Evolutionary conservation across 495 filamentous ascomycete genomes (phyloP).

Genomic region (Hypoxylon lenormandii): DNA sequence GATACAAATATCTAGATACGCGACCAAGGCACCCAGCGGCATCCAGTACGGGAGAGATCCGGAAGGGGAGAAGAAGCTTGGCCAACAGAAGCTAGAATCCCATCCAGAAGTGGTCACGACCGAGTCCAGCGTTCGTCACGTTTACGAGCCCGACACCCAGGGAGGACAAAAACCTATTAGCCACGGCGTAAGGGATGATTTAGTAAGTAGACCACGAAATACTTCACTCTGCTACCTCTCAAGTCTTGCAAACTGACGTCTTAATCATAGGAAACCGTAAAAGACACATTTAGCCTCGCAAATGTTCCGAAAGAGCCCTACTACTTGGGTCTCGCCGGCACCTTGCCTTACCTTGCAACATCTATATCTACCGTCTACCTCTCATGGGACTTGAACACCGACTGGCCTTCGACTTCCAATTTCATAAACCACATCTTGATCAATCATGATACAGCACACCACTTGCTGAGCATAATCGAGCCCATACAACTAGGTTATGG

Average conservation of each 20-base stretch:
- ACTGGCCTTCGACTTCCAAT: constrained; percentile 70
- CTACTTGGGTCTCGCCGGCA: constrained; percentile 85
- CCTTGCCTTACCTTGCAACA: constrained; percentile 89
- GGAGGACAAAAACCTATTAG: constrained; percentile 67
- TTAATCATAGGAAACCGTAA: constrained; percentile 75
- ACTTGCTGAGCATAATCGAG: constrained; percentile 82
- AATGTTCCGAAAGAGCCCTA: constrained; percentile 84
- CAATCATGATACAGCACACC: constrained; percentile 75
- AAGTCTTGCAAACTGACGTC: neutral
- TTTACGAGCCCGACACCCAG: constrained; percentile 59
- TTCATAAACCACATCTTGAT: constrained; percentile 66
- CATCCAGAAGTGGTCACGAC: constrained; percentile 69
- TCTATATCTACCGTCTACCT: constrained; percentile 88
- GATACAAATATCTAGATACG: constrained; percentile 46
- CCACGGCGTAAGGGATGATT: constrained; percentile 75
- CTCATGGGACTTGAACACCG: constrained; percentile 80
- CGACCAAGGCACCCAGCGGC: constrained; percentile 43
- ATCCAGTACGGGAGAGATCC: constrained; percentile 61
- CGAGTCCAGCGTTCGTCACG: constrained; percentile 67
- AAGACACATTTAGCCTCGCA: constrained; percentile 84
- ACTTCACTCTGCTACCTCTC: neutral
- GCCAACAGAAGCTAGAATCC: constrained; percentile 63
- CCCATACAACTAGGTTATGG: constrained; percentile 94
- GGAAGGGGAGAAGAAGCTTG: constrained; percentile 64
- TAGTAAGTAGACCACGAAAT: constrained; percentile 67